phyloP scores from a whole-genome alignment of 495 filamentous ascomycete genomes.

The Xylaria bambusicola region DNA sequence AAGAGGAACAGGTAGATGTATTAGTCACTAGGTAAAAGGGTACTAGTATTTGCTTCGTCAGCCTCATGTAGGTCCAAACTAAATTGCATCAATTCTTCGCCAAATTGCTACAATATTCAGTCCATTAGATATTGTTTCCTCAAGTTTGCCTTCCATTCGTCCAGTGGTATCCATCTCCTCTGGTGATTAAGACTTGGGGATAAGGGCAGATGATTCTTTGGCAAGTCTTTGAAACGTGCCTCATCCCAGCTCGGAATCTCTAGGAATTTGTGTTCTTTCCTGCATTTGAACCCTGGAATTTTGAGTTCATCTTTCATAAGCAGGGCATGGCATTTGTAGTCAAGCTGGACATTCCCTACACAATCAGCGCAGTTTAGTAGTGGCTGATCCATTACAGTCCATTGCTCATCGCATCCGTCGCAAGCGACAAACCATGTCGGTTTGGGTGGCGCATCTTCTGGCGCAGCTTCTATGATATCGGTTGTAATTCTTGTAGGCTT shows the following conservation, averaged over 20 bases:
- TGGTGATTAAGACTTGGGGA: slow-evolving; percentile 19
- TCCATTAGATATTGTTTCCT: slow-evolving; percentile 25
- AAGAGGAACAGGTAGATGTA: too few relatives aligned
- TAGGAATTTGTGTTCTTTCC: slow-evolving; percentile 40
- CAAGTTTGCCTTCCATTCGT: slow-evolving; percentile 41
- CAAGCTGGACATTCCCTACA: slow-evolving; percentile 20
- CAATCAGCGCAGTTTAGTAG: slow-evolving; percentile 29
- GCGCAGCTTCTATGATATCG: neutral
- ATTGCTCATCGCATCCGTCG: slow-evolving; percentile 28
- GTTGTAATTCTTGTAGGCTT: neutral
- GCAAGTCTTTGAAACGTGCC: slow-evolving; percentile 32
- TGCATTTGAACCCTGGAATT: slow-evolving; percentile 32
- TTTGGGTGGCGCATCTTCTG: slow-evolving; percentile 15
- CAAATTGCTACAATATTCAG: neutral
- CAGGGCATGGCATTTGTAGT: slow-evolving; percentile 33
- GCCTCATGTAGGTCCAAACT: neutral
- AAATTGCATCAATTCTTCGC: neutral
- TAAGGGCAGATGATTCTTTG: slow-evolving; percentile 23
- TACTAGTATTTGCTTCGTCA: too few relatives aligned
- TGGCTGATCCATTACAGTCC: slow-evolving; percentile 24
- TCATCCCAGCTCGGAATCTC: slow-evolving; percentile 40
- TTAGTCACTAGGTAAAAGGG: too few relatives aligned
- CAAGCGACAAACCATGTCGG: slow-evolving; percentile 25
- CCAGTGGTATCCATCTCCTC: slow-evolving; percentile 36
- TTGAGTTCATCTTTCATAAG: slow-evolving; percentile 31